A percentile compares a stretch with the other conserved stretches of the same genome.
These are phyloP conservation scores for Earliella scabrosa DNA, from an alignment of 1,284 basidiomycete genomes.

Conservation along the genomic window DNA sequence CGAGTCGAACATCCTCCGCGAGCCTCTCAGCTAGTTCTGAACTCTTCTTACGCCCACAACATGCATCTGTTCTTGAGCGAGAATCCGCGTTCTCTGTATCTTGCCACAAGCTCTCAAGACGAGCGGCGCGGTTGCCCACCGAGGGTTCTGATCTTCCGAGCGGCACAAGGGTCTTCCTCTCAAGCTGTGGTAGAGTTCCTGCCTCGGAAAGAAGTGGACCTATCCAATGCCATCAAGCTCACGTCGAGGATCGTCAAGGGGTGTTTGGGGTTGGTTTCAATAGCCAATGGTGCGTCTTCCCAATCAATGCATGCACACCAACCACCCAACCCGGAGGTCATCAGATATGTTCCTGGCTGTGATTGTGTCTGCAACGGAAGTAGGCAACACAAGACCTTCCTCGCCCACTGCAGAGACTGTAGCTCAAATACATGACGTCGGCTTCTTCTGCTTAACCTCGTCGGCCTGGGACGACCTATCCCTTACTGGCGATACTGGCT, in stretches of 20 bases:
- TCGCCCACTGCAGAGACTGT: slow-evolving; percentile 61
- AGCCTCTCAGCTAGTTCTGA: too few species aligned
- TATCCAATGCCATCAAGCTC: slow-evolving; percentile 61
- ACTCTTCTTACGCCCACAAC: too few species aligned
- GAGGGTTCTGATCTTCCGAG: slow-evolving; percentile 72
- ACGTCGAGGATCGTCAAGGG: slow-evolving; percentile 76
- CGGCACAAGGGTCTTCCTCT: slow-evolving; percentile 54
- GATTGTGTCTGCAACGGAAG: slow-evolving; percentile 73
- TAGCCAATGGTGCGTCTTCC: slow-evolving; percentile 60
- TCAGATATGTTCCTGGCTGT: slow-evolving; percentile 82
- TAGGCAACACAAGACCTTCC: slow-evolving; percentile 79
- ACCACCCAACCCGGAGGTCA: background rate
- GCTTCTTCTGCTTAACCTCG: slow-evolving; percentile 75
- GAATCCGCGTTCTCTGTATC: slow-evolving; percentile 67
- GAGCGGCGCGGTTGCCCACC: slow-evolving; percentile 61
- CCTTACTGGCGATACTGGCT: slow-evolving; percentile 47
- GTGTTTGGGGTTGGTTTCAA: slow-evolving; percentile 78
- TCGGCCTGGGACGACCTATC: slow-evolving; percentile 72
- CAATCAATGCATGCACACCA: background rate
- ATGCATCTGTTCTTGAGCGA: slow-evolving; percentile 77
- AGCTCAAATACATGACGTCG: slow-evolving; percentile 78
- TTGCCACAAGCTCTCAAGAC: slow-evolving; percentile 72
- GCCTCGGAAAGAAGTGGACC: slow-evolving; percentile 71
- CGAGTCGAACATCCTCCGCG: too few species aligned
- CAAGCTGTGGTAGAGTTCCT: slow-evolving; percentile 87